Evolutionary conservation across 176 grass and related monocot genomes (phyloP), one percentile per base, ranked within the genome.

Genomic region (Hyparrhenia diplandra): DNA sequence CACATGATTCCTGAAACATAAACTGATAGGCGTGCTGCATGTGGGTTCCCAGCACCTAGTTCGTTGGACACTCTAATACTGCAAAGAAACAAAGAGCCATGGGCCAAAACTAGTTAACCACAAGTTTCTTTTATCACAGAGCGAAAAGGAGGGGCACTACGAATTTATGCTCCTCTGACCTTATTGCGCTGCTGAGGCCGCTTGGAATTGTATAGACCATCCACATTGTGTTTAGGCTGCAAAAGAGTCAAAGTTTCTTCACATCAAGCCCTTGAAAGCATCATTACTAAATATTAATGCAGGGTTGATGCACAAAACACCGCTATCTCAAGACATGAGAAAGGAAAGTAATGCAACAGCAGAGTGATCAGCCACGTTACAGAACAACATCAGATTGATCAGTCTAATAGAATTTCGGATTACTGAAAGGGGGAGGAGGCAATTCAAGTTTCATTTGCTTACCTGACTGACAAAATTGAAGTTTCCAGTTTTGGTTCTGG

Each of bases 181-280:
- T 94, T 80, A 86, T 77, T 20, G 92, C 95, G 35, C 86, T 92
- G 81, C 95, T 91, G 60, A 94, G 90, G 27, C 95, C 95, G 69
- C 89, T 94, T 77, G 95, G 95, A 81, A 94, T 94, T 89, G 89
- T 94, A 90, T 98, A 94, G 67, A 98, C 90, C 90, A 98, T 91
- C 95, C 92, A 94, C 92, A 98, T 98, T 86, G 95, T 98, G 55
- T 89, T 98, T 69, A 94, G 86, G 81, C 95, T 94, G 67, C 70
- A 82, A 71, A n/a, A 36, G 41, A 77, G 16, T 16, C 3, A 31
- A 21, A 64, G 17, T 72, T 41, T 71, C 20, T 39, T 71, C 31
- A 83, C 47, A 68, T 30, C 47, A 47, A 43, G 41, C 7, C 20
- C 36, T 43, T 12, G 11, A 43, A 43, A 43, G 41, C 3, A 43